Evolutionary conservation across 208 protist genomes (phyloP).

Genomic region (Phytomonas francai): DNA sequence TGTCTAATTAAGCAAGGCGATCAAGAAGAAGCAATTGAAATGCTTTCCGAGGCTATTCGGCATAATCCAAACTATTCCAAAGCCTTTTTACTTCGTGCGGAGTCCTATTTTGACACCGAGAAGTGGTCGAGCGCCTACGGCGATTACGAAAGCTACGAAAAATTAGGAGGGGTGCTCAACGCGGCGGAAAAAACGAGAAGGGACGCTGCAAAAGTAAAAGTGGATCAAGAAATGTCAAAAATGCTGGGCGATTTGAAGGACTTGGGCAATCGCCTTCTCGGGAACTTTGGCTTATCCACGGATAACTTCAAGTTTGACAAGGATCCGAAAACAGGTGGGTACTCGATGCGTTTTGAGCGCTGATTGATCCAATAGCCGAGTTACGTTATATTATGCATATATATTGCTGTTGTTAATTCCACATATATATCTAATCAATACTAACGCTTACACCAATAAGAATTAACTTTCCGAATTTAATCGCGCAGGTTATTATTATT

Average conservation of each 20-base stretch:
- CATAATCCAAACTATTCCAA: constrained; percentile 79
- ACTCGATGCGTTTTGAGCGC: constrained; percentile 92
- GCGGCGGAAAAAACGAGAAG: constrained; percentile 33
- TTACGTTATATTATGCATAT: not conserved
- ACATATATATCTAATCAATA: not conserved
- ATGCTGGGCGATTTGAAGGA: constrained; percentile 95
- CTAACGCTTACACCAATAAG: constrained; percentile 10
- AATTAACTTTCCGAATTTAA: not conserved
- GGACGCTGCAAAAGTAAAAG: constrained; percentile 64
- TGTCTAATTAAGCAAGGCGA: constrained; percentile 64
- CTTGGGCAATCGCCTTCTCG: constrained; percentile 93
- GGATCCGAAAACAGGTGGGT: constrained; percentile 88
- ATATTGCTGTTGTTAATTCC: not conserved
- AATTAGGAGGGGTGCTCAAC: constrained; percentile 55
- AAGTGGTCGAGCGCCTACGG: constrained; percentile 81
- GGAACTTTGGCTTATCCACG: constrained; percentile 93
- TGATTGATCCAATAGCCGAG: not conserved
- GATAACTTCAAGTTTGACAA: constrained; percentile 98
- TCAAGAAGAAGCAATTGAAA: constrained; percentile 63
- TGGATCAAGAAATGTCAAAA: constrained; percentile 91
- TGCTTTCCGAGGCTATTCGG: constrained; percentile 79
- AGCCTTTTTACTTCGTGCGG: constrained; percentile 77
- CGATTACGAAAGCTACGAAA: constrained; percentile 86
- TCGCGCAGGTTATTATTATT: not conserved
- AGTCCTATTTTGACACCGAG: constrained; percentile 79